These are phyloP conservation scores for Pseudogymnoascus sp. DNA, from an alignment of 2,329 filamentous ascomycete species.

Conservation along the genomic window DNA sequence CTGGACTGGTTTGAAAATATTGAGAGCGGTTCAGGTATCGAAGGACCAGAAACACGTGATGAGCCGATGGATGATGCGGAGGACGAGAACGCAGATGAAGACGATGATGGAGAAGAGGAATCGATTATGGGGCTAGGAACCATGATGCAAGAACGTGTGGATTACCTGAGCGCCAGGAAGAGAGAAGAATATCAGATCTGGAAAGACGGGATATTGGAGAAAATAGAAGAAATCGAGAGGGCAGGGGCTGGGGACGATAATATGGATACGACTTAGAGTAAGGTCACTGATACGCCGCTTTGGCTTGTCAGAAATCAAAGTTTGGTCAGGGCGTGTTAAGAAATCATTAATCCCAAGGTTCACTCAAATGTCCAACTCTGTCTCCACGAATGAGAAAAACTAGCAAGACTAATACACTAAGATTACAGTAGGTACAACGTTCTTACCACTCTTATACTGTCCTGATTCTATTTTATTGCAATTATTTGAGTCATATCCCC, in stretches of 20 bases:
- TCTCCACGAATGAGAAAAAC: not conserved
- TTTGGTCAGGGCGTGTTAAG: not conserved
- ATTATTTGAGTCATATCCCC: not conserved
- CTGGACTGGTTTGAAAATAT: slow-evolving; percentile 53
- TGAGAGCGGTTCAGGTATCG: slow-evolving; percentile 25
- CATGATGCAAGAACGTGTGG: slow-evolving; percentile 68
- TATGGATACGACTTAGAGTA: slow-evolving; percentile 9
- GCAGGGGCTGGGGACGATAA: slow-evolving; percentile 10
- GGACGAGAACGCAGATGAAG: slow-evolving; percentile 25
- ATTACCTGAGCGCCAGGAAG: slow-evolving; percentile 58
- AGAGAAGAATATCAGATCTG: slow-evolving; percentile 53
- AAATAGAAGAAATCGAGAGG: slow-evolving; percentile 41
- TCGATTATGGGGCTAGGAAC: slow-evolving; percentile 31
- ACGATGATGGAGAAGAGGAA: slow-evolving; percentile 24
- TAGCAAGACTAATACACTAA: not conserved
- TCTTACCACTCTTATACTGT: not conserved
- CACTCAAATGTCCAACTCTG: not conserved
- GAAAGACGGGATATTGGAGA: slow-evolving; percentile 51
- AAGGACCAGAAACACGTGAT: not conserved
- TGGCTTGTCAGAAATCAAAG: not conserved
- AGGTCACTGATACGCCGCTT: not conserved
- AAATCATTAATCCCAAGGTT: not conserved
- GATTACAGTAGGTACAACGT: not conserved
- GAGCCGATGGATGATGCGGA: slow-evolving; percentile 20
- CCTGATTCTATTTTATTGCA: not conserved